A percentile compares a stretch with the other conserved stretches of the same genome.
These are phyloP conservation scores for Acacia acuminata DNA, from an alignment of 306 rosid genomes.

Conservation along the genomic window DNA sequence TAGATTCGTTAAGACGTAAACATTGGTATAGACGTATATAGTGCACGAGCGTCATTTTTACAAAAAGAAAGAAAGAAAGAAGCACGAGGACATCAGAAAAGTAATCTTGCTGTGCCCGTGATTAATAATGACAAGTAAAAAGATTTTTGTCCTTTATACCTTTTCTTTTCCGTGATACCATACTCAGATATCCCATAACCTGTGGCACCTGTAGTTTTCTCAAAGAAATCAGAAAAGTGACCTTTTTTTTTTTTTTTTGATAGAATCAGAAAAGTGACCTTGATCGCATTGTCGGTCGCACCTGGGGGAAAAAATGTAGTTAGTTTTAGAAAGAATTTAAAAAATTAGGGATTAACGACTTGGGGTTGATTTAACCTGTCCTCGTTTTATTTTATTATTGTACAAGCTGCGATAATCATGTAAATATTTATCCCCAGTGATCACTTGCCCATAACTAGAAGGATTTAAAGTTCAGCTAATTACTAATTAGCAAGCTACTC, in stretches of 20 bases:
- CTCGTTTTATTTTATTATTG: too few relatives aligned
- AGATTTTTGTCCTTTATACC: not conserved
- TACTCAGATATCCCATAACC: not conserved
- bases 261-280: too few relatives aligned
- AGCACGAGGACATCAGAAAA: not conserved
- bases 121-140: not conserved
- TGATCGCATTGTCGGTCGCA: too few relatives aligned
- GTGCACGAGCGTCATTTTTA: not conserved
- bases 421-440: not conserved
- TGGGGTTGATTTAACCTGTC: too few relatives aligned
- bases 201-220: too few relatives aligned
- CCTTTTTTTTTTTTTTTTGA: too few relatives aligned
- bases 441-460: too few relatives aligned
- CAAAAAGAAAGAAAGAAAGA: not conserved
- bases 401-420: not conserved
- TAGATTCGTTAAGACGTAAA: not conserved
- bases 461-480: too few relatives aligned
- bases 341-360: not conserved
- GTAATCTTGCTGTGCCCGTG: not conserved
- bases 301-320: too few relatives aligned
- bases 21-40: not conserved
- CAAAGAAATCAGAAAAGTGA: too few relatives aligned
- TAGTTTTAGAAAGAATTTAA: not conserved
- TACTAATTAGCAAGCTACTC: too few relatives aligned
- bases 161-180: not conserved